Base-by-base conservation (phyloP, 176 grass and related monocot genomes). In the Neostapfia colusana region DNA sequence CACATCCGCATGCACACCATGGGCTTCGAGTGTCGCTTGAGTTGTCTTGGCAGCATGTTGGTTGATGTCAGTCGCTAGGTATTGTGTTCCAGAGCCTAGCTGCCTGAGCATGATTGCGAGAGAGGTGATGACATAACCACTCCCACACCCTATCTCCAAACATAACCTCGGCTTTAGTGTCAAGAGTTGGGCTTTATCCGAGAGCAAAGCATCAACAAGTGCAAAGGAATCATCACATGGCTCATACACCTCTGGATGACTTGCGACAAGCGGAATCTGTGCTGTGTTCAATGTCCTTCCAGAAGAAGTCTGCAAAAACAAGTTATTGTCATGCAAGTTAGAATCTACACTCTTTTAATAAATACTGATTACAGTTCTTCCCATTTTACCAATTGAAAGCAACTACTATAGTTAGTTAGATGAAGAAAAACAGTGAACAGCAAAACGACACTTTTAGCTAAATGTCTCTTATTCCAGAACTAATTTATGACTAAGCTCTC, bases 211-310 rank as follows among this genome's bases (percentile, higher is more conserved):
- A 92, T 98, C 95, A 62, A 98, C 95, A 28, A 98, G 82, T 6
- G 86, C 85, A 90, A 94, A 98, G 2, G 95, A 95, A 82, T 98
- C 91, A 63, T 98, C 91, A 40, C 91, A 98, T 81, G 95, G 91
- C 43, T 92, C 91, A 57, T 98, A 98, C 70, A 98, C 95, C 65
- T 98, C 89, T 10, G 91, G 89, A 82, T 98, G 95, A 65, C 58
- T 40, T 25, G 89, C 86, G 0, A 98, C 85, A 57, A 94, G 87
- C 15, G 67, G 87, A 39, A 98, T 98, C 79, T 98, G 85, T 24
- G 95, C 91, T 27, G 83, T 98, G 86, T 88, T 98, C 24, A 86
- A 58, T 65, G 73, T 54, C 72, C 73, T 86, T 70, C 77, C 83
- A 3, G 83, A 76, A 40, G 14, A 76, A 77, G 79, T 10, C 91